Conservation (phyloP, 2,329 filamentous ascomycete genomes). For the Lachnellula subtilissima region DNA sequence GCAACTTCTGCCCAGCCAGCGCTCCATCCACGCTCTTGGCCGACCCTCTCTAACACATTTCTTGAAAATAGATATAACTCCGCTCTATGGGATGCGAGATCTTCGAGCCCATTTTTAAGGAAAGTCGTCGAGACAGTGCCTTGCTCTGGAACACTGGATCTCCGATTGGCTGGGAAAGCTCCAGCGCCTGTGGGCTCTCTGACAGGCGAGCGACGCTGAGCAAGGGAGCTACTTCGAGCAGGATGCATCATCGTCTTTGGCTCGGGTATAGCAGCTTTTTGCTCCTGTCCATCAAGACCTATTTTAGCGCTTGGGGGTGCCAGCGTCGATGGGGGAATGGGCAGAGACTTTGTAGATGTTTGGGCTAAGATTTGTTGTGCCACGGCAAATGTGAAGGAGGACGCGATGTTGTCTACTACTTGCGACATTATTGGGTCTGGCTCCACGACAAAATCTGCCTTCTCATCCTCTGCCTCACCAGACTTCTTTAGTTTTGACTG, state of each 20-base stretch:
- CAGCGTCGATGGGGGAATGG: constrained; percentile 58
- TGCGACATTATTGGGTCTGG: constrained; percentile 40
- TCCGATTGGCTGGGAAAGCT: constrained; percentile 46
- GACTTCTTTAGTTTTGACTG: constrained; percentile 31
- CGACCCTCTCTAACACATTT: constrained; percentile 71
- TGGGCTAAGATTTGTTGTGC: constrained; percentile 73
- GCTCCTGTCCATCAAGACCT: constrained; percentile 45
- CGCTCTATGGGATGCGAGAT: constrained; percentile 75
- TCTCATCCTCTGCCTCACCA: constrained; percentile 30
- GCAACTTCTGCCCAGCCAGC: constrained; percentile 67
- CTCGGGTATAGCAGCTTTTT: constrained; percentile 58
- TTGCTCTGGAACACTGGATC: constrained; percentile 34
- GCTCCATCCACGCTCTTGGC: constrained; percentile 67
- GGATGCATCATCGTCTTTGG: constrained; percentile 69
- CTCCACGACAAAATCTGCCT: constrained; percentile 23
- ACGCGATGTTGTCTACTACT: constrained; percentile 67
- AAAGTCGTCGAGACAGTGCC: constrained; percentile 43
- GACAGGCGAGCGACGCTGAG: constrained; percentile 34
- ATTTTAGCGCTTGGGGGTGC: constrained; percentile 28
- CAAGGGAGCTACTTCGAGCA: constrained; percentile 57
- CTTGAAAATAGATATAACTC: constrained; percentile 78
- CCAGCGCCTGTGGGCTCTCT: constrained; percentile 48
- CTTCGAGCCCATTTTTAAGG: constrained; percentile 65
- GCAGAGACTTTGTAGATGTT: constrained; percentile 63
- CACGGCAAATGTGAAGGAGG: constrained; percentile 73